Evolutionary conservation across 1,284 basidiomycete genomes (phyloP).

Genomic region (Porogramme epimiltina): DNA sequence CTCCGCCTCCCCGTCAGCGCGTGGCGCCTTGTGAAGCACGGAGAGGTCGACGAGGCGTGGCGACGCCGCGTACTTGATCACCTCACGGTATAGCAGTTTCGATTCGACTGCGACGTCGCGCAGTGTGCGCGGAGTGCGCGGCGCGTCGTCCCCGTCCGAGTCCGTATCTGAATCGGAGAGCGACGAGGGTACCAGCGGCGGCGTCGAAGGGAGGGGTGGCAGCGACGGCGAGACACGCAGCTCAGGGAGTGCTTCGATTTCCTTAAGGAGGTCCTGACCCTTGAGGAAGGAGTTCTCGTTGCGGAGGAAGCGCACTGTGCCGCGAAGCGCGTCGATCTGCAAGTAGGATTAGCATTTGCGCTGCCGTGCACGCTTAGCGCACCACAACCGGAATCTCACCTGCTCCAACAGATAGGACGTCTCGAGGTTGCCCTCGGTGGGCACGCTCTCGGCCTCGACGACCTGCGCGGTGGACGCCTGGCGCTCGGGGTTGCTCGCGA

Average conservation of each 20-base stretch:
- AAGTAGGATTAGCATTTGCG: neutral
- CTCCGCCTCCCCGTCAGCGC: neutral
- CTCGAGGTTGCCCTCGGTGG: conserved; percentile 79
- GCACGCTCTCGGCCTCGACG: conserved; percentile 60
- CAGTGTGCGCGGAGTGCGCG: conserved; percentile 49
- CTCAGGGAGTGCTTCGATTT: conserved; percentile 74
- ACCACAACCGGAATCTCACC: conserved; percentile 38
- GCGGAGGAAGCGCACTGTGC: conserved; percentile 87
- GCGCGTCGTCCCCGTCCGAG: conserved; percentile 50
- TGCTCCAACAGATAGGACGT: conserved; percentile 86
- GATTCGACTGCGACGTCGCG: conserved; percentile 77
- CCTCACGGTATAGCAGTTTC: conserved; percentile 80
- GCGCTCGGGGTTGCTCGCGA: conserved; percentile 62
- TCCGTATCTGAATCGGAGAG: conserved; percentile 56
- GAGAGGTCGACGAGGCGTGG: conserved; percentile 85
- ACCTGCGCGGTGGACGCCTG: conserved; percentile 57
- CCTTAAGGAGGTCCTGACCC: conserved; percentile 82
- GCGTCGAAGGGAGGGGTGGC: conserved; percentile 51
- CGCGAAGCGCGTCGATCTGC: conserved; percentile 88
- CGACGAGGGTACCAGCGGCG: conserved; percentile 61
- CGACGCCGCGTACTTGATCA: conserved; percentile 78
- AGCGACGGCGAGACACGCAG: too few species aligned
- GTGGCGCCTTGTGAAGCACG: conserved; percentile 50
- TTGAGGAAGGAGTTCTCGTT: conserved; percentile 92
- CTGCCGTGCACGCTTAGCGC: too few species aligned